Evolutionary conservation across 495 filamentous ascomycete genomes (phyloP).

Genomic region (Aspergillus hancockii): DNA sequence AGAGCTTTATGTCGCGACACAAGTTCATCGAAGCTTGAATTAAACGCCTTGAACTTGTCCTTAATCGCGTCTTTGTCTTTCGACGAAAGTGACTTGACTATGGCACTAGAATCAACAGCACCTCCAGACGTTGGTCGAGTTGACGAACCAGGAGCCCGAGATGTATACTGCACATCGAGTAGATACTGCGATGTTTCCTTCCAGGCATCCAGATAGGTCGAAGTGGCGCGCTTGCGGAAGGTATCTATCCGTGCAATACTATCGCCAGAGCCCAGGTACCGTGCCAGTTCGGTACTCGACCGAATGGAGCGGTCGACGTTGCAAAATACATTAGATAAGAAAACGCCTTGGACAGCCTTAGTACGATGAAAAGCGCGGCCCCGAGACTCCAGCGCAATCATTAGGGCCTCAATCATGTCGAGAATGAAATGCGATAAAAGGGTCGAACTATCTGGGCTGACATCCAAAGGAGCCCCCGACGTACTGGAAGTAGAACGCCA

Average conservation of each 20-base stretch:
- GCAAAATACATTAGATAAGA: slow-evolving; percentile 85
- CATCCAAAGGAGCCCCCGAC: slow-evolving; percentile 74
- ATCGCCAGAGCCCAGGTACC: slow-evolving; percentile 66
- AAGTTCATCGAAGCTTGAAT: slow-evolving; percentile 85
- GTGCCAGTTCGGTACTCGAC: slow-evolving; percentile 68
- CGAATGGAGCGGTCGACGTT: slow-evolving; percentile 85
- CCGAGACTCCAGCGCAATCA: slow-evolving; percentile 75
- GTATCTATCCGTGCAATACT: slow-evolving; percentile 66
- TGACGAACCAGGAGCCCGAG: slow-evolving; percentile 46
- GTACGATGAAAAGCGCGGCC: slow-evolving; percentile 72
- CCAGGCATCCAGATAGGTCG: slow-evolving; percentile 84
- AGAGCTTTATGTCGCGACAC: slow-evolving; percentile 75
- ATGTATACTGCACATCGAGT: slow-evolving; percentile 91
- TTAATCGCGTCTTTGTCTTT: slow-evolving; percentile 96
- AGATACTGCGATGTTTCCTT: slow-evolving; percentile 81
- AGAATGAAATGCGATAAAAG: slow-evolving; percentile 86
- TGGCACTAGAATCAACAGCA: slow-evolving; percentile 70
- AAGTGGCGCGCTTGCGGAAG: slow-evolving; percentile 83
- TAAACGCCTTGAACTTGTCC: slow-evolving; percentile 92
- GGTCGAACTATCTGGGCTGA: slow-evolving; percentile 83
- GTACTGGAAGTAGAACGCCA: slow-evolving; percentile 65
- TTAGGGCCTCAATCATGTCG: slow-evolving; percentile 81
- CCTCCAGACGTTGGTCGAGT: slow-evolving; percentile 67
- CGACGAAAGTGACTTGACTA: slow-evolving; percentile 77
- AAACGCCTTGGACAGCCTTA: slow-evolving; percentile 79